Percentiles rank a stretch among this genome's conserved stretches.
These are phyloP conservation scores for Endogone sp. DNA, from an alignment of 192 early-diverging fungal genomes.

Conservation along the genomic window DNA sequence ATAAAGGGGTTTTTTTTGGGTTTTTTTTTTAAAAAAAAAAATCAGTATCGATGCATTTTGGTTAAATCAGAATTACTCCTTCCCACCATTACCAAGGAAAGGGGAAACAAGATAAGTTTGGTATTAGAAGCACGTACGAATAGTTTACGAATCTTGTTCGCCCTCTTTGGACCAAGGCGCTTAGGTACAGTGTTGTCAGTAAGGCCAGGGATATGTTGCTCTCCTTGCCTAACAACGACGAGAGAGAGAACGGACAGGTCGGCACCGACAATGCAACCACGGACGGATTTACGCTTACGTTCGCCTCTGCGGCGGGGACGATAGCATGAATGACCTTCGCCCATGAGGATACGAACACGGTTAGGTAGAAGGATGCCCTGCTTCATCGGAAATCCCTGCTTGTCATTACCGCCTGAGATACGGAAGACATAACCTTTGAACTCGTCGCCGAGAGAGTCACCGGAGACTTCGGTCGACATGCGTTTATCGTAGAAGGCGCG, in stretches of 20 bases:
- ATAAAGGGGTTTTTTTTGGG: constrained; percentile 1
- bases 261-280: constrained; percentile 95
- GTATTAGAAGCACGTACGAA: constrained; percentile 66
- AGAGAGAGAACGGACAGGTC: constrained; percentile 95
- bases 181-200: constrained; percentile 93
- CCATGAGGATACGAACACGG: constrained; percentile 78
- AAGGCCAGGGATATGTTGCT: constrained; percentile 90
- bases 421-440: constrained; percentile 99
- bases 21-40: too few species aligned
- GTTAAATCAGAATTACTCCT: neutral
- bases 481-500: constrained; percentile 99
- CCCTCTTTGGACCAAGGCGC: constrained; percentile 98
- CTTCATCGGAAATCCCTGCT: constrained; percentile 99
- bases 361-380: constrained; percentile 86
- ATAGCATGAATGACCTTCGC: constrained; percentile 98
- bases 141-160: constrained; percentile 98
- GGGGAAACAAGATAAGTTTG: constrained; percentile 1
- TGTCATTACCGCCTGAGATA: constrained; percentile 99
- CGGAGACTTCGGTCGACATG: constrained; percentile 93
- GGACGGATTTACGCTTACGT: constrained; percentile 99
- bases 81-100: neutral
- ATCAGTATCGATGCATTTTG: neutral
- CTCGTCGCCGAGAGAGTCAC: constrained; percentile 95
- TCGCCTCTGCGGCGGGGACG: constrained; percentile 95
- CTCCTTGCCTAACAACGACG: constrained; percentile 96